Percentiles rank a stretch among this genome's conserved stretches.
Evolutionary conservation across 108 stramenopile genomes (phyloP).

Genomic region (Nitzschia palea): DNA sequence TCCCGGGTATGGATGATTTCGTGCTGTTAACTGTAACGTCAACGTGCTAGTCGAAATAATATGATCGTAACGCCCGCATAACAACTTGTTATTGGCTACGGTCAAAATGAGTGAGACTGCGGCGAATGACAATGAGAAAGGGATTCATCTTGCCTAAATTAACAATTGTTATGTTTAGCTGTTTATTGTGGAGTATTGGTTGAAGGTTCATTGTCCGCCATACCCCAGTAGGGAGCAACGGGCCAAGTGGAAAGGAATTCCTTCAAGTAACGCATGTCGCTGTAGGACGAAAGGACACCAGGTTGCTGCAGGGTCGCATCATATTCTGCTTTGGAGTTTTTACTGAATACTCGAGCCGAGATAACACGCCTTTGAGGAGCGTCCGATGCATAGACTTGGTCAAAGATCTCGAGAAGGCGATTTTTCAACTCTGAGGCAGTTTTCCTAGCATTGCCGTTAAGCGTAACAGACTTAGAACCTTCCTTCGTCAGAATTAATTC

Average conservation of each 20-base stretch:
- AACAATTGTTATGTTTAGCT: neutral
- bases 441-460: slow-evolving; percentile 30
- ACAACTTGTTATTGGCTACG: too few species aligned
- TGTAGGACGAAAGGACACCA: slow-evolving; percentile 68
- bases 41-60: too few species aligned
- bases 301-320: slow-evolving; percentile 58
- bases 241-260: slow-evolving; percentile 75
- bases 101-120: too few species aligned
- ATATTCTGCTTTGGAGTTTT: slow-evolving; percentile 56
- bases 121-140: too few species aligned
- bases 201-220: too few species aligned
- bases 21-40: slow-evolving; percentile 15
- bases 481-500: slow-evolving; percentile 40
- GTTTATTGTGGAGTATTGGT: too few species aligned
- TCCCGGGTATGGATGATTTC: slow-evolving; percentile 21
- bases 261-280: slow-evolving; percentile 75
- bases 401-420: slow-evolving; percentile 66
- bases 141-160: too few species aligned
- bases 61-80: too few species aligned
- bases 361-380: slow-evolving; percentile 60
- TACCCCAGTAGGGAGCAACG: slow-evolving; percentile 76
- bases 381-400: slow-evolving; percentile 52
- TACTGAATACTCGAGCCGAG: slow-evolving; percentile 73
- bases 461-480: slow-evolving; percentile 16
- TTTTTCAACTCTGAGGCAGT: slow-evolving; percentile 58